Conservation (phyloP, 2,329 filamentous ascomycete genomes). For the Ilyonectria sp. region DNA sequence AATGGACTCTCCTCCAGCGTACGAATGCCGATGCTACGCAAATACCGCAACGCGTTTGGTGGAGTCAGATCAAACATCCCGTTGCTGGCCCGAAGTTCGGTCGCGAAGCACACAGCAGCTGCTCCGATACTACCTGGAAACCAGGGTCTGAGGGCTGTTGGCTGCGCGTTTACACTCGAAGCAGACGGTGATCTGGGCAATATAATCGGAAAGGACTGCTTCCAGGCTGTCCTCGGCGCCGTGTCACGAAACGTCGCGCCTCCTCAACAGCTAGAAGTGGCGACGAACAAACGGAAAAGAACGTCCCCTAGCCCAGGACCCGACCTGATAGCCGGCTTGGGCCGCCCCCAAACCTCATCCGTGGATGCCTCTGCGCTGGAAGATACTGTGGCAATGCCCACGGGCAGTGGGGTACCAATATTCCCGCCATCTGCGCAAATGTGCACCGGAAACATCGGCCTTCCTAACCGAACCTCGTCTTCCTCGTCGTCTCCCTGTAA, state of each 20-base stretch:
- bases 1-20: conserved; percentile 58
- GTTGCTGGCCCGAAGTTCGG: conserved; percentile 61
- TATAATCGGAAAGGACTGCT: conserved; percentile 47
- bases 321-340: conserved; percentile 26
- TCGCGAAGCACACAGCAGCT: conserved; percentile 59
- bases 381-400: neutral
- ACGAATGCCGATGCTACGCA: conserved; percentile 54
- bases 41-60: conserved; percentile 51
- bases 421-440: conserved; percentile 30
- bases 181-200: neutral
- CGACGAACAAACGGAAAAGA: conserved; percentile 53
- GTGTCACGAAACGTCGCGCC: conserved; percentile 50
- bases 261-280: conserved; percentile 29
- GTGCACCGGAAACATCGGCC: conserved; percentile 29
- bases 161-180: neutral
- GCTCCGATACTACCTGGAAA: conserved; percentile 61
- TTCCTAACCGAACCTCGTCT: conserved; percentile 53
- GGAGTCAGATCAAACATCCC: conserved; percentile 59
- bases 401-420: neutral
- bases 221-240: conserved; percentile 52
- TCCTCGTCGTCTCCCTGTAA: conserved; percentile 50
- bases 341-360: neutral
- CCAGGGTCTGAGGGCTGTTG: conserved; percentile 53
- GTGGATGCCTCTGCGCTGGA: conserved; percentile 6
- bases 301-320: conserved; percentile 47